Evolutionary conservation across 1,139 yeast genomes (phyloP).

Genomic region (Geotrichum bryndzae): DNA sequence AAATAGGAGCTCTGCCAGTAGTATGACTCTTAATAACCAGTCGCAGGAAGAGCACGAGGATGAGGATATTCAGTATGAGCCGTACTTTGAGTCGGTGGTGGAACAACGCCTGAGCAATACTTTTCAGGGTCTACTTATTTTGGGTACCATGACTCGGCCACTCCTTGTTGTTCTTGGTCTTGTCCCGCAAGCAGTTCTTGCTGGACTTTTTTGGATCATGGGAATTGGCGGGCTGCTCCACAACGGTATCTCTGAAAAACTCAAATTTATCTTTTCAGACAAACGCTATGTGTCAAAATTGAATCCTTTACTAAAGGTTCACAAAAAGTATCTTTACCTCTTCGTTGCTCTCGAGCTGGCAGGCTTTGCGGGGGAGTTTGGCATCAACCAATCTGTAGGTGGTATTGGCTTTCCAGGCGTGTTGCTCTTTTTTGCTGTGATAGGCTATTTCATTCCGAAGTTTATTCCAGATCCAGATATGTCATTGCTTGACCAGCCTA

Average conservation of each 20-base stretch:
- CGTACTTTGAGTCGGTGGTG: conserved; percentile 47
- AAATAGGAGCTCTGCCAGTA: neutral
- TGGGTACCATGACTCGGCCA: conserved; percentile 89
- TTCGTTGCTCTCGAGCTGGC: conserved; percentile 55
- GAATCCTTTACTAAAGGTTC: conserved; percentile 33
- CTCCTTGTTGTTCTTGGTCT: conserved; percentile 69
- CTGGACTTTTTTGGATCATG: conserved; percentile 91
- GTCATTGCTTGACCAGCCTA: conserved; percentile 60
- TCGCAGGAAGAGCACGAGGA: conserved; percentile 32
- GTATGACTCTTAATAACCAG: neutral
- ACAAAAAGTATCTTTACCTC: conserved; percentile 41
- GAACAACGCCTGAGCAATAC: conserved; percentile 87
- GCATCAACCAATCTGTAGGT: conserved; percentile 77
- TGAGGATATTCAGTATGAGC: conserved; percentile 18
- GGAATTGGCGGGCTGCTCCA: conserved; percentile 72
- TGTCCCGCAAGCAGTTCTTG: conserved; percentile 90
- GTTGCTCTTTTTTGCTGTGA: conserved; percentile 57
- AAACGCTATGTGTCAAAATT: conserved; percentile 33
- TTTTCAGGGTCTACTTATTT: conserved; percentile 71
- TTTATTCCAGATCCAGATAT: conserved; percentile 61
- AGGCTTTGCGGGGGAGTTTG: conserved; percentile 70
- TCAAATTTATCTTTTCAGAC: conserved; percentile 64
- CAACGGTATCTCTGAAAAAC: conserved; percentile 57
- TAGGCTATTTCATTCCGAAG: conserved; percentile 55
- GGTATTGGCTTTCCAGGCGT: conserved; percentile 96